Evolutionary conservation across 1,139 yeast species (phyloP).

Genomic region (Saccharomyces hybrid): DNA sequence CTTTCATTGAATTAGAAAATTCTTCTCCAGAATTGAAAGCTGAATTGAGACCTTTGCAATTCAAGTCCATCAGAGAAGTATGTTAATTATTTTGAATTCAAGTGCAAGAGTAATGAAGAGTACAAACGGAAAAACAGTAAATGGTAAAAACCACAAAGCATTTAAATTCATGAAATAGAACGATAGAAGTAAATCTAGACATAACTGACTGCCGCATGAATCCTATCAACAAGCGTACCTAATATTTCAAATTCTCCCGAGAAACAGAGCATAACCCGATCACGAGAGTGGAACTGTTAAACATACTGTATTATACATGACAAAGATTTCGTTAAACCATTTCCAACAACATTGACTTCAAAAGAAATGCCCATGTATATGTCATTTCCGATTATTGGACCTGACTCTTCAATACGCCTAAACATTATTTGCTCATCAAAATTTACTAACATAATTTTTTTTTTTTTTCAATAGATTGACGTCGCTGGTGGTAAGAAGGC

Average conservation of each 20-base stretch:
- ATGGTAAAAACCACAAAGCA: not conserved
- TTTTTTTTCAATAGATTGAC: slow-evolving; percentile 47
- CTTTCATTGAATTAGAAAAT: slow-evolving; percentile 93
- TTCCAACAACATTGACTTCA: not conserved
- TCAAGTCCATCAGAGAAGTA: slow-evolving; percentile 93
- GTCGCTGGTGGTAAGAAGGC: slow-evolving; percentile 99
- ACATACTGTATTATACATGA: not conserved
- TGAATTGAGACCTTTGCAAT: slow-evolving; percentile 96
- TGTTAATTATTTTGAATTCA: slow-evolving; percentile 20
- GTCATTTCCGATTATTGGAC: not conserved
- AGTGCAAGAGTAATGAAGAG: not conserved
- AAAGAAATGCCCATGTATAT: not conserved
- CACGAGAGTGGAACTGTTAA: not conserved
- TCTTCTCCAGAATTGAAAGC: slow-evolving; percentile 93
- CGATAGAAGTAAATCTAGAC: not conserved
- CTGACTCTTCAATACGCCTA: not conserved
- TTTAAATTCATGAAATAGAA: not conserved
- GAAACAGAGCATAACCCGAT: not conserved
- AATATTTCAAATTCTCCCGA: not conserved
- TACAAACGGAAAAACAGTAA: not conserved
- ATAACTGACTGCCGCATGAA: not conserved
- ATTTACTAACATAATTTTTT: not conserved
- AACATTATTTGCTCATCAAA: not conserved
- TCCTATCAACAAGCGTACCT: not conserved
- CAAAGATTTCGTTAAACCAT: not conserved